phyloP scores from a whole-genome alignment of 177 flowering plant species.

The Telopea speciosissima region DNA sequence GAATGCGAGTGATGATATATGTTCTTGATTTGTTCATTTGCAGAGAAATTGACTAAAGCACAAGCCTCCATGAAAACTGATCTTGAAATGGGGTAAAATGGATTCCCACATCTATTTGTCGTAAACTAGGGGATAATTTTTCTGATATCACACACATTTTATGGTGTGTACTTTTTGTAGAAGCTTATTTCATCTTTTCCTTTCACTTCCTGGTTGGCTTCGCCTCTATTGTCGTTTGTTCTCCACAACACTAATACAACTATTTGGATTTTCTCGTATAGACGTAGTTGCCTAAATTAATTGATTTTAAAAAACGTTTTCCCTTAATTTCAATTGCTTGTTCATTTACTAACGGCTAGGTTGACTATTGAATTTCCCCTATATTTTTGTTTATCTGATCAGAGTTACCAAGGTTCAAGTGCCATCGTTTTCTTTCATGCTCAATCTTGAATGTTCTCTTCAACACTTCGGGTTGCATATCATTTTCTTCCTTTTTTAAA shows the following conservation, averaged over 20 bases:
- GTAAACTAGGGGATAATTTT: neutral
- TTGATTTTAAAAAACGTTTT: too few relatives aligned
- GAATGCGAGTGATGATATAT: conserved; percentile 1
- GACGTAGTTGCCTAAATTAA: neutral
- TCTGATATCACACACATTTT: neutral
- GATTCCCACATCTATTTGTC: neutral
- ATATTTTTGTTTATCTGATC: neutral
- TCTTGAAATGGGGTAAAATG: conserved; percentile 69
- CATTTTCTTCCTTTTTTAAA: neutral
- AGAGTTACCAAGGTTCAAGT: neutral
- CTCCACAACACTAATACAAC: neutral
- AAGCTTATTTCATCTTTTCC: neutral
- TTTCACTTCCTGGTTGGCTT: neutral
- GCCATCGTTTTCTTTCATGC: neutral
- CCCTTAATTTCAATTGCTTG: too few relatives aligned
- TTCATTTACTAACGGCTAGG: too few relatives aligned
- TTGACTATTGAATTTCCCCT: neutral
- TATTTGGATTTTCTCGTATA: neutral
- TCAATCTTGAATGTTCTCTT: too few relatives aligned
- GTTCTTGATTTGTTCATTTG: conserved; percentile 16
- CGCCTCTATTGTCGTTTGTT: neutral
- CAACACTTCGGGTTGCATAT: too few relatives aligned
- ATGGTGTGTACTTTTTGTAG: neutral
- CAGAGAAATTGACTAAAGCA: conserved; percentile 92
- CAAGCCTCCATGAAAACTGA: conserved; percentile 88